A percentile compares a stretch with the other conserved stretches of the same genome.
Conservation (phyloP, 768 basidiomycete species). For the Hygrophorus russula region DNA sequence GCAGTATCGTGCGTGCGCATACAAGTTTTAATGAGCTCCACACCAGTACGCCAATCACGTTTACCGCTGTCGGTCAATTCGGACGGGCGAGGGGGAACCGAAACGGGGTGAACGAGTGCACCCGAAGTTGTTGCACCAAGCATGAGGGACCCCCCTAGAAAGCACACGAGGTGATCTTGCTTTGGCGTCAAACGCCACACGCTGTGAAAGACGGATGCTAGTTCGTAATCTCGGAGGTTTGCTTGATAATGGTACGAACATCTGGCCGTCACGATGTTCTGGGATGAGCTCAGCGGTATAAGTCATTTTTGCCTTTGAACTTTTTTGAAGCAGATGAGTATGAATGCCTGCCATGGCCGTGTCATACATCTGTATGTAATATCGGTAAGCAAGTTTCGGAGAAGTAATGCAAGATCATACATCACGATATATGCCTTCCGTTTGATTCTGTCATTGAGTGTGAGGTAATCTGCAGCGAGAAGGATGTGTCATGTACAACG, state of each 20-base stretch:
- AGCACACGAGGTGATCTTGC: slow-evolving; percentile 95
- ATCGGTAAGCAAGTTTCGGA: not conserved
- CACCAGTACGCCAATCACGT: slow-evolving; percentile 77
- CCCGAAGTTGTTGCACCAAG: slow-evolving; percentile 73
- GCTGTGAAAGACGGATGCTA: slow-evolving; percentile 23
- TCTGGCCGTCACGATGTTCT: slow-evolving; percentile 28
- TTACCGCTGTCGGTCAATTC: slow-evolving; percentile 50
- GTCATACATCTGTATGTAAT: slow-evolving; percentile 68
- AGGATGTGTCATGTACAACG: slow-evolving; percentile 4
- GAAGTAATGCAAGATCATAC: slow-evolving; percentile 22
- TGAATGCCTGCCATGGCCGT: slow-evolving; percentile 78
- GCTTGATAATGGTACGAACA: slow-evolving; percentile 17
- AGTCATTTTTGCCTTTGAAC: slow-evolving; percentile 42
- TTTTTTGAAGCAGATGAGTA: slow-evolving; percentile 57
- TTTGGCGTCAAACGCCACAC: slow-evolving; percentile 72
- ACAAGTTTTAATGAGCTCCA: slow-evolving; percentile 79
- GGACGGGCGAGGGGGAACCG: slow-evolving; percentile 53
- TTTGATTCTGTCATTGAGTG: slow-evolving; percentile 38
- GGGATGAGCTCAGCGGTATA: slow-evolving; percentile 82
- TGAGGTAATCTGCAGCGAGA: not conserved
- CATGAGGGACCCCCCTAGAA: slow-evolving; percentile 86
- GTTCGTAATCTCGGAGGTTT: not conserved
- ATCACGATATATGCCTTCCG: slow-evolving; percentile 67
- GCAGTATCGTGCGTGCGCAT: slow-evolving; percentile 76
- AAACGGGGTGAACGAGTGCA: slow-evolving; percentile 38